Evolutionary conservation across 2,329 filamentous ascomycete genomes (phyloP).

Genomic region (Escovopsis sp.): DNA sequence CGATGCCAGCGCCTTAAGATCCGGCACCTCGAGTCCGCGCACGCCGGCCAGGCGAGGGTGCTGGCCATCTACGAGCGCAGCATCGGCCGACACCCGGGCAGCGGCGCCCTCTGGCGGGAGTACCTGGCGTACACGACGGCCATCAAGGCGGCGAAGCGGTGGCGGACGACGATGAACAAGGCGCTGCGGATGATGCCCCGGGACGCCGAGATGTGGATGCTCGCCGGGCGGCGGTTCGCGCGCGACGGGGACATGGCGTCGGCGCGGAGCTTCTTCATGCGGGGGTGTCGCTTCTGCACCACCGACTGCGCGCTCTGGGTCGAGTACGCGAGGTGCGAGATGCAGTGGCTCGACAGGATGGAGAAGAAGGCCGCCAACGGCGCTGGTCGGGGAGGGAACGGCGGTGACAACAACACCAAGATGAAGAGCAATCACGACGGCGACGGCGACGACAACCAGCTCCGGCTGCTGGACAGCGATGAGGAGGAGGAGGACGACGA

Average conservation of each 20-base stretch:
- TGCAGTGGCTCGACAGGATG: conserved; percentile 79
- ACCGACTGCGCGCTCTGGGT: conserved; percentile 62
- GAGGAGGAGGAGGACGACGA: conserved; percentile 30
- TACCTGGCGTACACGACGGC: conserved; percentile 71
- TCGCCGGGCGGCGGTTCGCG: conserved; percentile 66
- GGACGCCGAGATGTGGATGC: conserved; percentile 71
- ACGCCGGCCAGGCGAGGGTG: conserved; percentile 65
- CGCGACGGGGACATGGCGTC: conserved; percentile 73
- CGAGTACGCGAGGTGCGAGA: conserved; percentile 81
- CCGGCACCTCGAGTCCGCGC: conserved; percentile 45
- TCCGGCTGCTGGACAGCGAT: conserved; percentile 27
- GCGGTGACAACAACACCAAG: conserved; percentile 22
- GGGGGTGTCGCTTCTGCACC: conserved; percentile 80
- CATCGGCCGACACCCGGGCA: conserved; percentile 70
- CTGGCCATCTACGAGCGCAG: conserved; percentile 82
- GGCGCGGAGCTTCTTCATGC: conserved; percentile 71
- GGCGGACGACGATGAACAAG: conserved; percentile 47
- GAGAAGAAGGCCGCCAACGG: conserved; percentile 50
- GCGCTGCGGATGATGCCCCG: conserved; percentile 76
- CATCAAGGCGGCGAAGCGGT: conserved; percentile 49
- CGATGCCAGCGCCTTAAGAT: conserved; percentile 69
- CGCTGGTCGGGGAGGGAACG: conserved; percentile 11
- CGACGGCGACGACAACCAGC: conserved; percentile 26
- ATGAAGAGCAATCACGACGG: conserved; percentile 19
- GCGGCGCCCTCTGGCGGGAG: conserved; percentile 70